These are phyloP conservation scores for Dalbergia oliveri DNA, from an alignment of 306 rosid genomes.

Conservation along the genomic window DNA sequence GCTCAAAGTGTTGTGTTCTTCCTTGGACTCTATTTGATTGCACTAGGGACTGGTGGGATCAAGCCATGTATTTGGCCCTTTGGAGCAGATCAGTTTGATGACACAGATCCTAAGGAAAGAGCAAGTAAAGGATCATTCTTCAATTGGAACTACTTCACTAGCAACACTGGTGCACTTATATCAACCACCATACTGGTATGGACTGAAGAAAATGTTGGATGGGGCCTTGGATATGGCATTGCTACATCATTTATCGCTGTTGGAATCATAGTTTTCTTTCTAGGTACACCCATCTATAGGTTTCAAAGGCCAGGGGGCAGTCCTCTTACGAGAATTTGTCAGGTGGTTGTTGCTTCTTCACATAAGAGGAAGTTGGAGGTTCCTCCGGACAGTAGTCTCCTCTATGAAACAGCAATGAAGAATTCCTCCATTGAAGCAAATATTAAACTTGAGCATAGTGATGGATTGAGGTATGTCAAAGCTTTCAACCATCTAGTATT, in stretches of 20 bases:
- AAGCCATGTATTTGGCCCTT: constrained; percentile 93
- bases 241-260: constrained; percentile 74
- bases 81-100: constrained; percentile 96
- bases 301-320: constrained; percentile 84
- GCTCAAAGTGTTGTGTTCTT: constrained; percentile 77
- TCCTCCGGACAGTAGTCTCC: constrained; percentile 66
- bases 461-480: constrained; percentile 68
- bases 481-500: neutral
- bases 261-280: constrained; percentile 73
- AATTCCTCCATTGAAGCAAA: constrained; percentile 75
- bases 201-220: constrained; percentile 88
- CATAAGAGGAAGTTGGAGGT: constrained; percentile 67
- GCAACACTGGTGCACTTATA: constrained; percentile 82
- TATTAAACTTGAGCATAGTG: constrained; percentile 75
- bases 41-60: constrained; percentile 90
- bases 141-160: constrained; percentile 90
- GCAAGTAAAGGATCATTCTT: constrained; percentile 87
- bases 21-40: constrained; percentile 78
- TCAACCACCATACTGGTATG: constrained; percentile 78
- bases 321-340: constrained; percentile 86
- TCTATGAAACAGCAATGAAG: constrained; percentile 68
- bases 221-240: constrained; percentile 96
- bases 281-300: constrained; percentile 76
- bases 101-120: constrained; percentile 76
- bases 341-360: constrained; percentile 79